Evolutionary conservation across 2,329 filamentous ascomycete genomes (phyloP).

Genomic region (Biscogniauxia mediterranea): DNA sequence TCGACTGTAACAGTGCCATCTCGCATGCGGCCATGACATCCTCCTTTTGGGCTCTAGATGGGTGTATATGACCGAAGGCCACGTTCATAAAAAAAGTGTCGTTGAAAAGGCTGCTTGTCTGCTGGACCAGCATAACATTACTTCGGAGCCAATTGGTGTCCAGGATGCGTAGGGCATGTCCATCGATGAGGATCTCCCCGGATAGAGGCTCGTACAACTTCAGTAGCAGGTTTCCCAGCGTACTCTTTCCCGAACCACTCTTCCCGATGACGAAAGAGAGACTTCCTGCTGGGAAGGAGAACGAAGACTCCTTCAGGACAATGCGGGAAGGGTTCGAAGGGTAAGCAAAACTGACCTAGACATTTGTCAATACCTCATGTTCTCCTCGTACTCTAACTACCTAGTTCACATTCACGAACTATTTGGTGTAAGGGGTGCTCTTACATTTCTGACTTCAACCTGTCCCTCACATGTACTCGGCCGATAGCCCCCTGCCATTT

Average conservation of each 20-base stretch:
- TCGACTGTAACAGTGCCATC: constrained; percentile 66
- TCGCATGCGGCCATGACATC: constrained; percentile 63
- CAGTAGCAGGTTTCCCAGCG: constrained; percentile 74
- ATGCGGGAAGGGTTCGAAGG: constrained; percentile 62
- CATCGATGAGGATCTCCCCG: constrained; percentile 71
- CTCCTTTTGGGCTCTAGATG: constrained; percentile 45
- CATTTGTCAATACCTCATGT: constrained; percentile 12
- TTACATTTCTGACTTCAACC: constrained; percentile 67
- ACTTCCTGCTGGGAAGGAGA: constrained; percentile 70
- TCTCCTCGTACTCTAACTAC: no score
- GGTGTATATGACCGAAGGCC: constrained; percentile 61
- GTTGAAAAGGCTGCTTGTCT: constrained; percentile 77
- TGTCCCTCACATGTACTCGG: constrained; percentile 58
- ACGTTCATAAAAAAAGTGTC: constrained; percentile 79
- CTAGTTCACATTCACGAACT: constrained; percentile 3
- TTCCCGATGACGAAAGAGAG: constrained; percentile 79
- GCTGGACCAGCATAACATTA: constrained; percentile 79
- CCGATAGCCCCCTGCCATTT: constrained; percentile 29
- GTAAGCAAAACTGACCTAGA: constrained; percentile 77
- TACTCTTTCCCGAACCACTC: constrained; percentile 93
- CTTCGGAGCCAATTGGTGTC: constrained; percentile 70
- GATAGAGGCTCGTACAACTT: constrained; percentile 68
- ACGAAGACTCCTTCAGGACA: constrained; percentile 59
- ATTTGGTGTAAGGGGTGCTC: constrained; percentile 23
- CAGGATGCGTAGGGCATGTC: constrained; percentile 57